phyloP scores from a whole-genome alignment of 306 rosid genomes.

The Fragaria vesca region DNA sequence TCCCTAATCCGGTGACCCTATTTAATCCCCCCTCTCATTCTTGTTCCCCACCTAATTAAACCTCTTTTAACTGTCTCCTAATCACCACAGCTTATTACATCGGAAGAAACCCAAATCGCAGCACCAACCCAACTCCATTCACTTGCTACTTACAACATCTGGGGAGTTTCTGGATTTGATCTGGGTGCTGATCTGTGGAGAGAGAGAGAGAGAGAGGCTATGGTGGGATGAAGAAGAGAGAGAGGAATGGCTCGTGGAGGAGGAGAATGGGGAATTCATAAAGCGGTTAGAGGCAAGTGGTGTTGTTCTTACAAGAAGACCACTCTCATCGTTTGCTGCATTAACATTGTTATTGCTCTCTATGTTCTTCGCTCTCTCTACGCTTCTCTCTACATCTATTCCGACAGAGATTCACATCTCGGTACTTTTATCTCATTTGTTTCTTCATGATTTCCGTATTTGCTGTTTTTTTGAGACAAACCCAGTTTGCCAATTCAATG shows the following conservation, averaged over 20 bases:
- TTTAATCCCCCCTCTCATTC: background rate
- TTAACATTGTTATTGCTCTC: conserved; percentile 91
- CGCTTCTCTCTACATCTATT: conserved; percentile 80
- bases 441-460: background rate
- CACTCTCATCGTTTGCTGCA: conserved; percentile 66
- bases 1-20: background rate
- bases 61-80: background rate
- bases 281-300: conserved; percentile 54
- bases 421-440: conserved; percentile 37
- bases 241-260: conserved; percentile 75
- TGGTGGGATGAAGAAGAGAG: conserved; percentile 85
- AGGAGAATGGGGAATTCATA: conserved; percentile 56
- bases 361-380: conserved; percentile 82
- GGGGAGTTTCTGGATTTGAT: conserved; percentile 11
- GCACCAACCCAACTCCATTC: background rate
- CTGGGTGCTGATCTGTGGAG: conserved; percentile 22
- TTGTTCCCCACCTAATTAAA: too few species aligned
- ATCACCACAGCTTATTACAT: conserved; percentile 3
- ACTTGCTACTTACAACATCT: background rate
- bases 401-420: conserved; percentile 57
- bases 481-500: conserved; percentile 22
- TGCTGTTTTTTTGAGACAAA: background rate
- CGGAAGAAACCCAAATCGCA: background rate
- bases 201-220: conserved; percentile 11
- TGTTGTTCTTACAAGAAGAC: conserved; percentile 78